These are phyloP conservation scores for Bacidia rubella DNA, from an alignment of 495 filamentous ascomycete genomes.

Conservation along the genomic window DNA sequence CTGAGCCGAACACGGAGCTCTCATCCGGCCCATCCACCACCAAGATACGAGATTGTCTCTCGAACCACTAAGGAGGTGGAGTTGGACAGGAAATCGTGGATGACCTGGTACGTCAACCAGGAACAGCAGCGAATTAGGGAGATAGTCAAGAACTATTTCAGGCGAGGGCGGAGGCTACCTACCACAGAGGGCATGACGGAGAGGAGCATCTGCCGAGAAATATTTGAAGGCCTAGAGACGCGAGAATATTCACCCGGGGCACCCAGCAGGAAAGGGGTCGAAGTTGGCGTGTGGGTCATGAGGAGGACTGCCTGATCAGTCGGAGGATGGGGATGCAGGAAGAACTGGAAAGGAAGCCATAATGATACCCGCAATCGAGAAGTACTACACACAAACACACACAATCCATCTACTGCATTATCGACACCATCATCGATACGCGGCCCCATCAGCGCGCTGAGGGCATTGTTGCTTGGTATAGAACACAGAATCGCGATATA, in stretches of 20 bases:
- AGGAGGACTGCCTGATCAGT: constrained; percentile 25
- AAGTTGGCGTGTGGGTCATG: constrained; percentile 52
- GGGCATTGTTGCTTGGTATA: neutral
- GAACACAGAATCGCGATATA: neutral
- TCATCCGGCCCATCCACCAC: constrained; percentile 19
- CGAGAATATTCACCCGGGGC: constrained; percentile 32
- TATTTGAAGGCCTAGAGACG: constrained; percentile 47
- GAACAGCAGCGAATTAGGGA: constrained; percentile 53
- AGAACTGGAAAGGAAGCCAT: no score
- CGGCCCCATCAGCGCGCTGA: neutral
- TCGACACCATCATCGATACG: neutral
- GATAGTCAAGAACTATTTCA: constrained; percentile 44
- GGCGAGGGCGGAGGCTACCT: constrained; percentile 34
- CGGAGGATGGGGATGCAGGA: neutral
- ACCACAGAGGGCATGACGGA: constrained; percentile 29
- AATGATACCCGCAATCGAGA: no score
- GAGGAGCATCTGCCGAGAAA: constrained; percentile 44
- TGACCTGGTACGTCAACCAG: constrained; percentile 60
- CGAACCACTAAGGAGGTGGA: constrained; percentile 37
- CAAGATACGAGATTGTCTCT: constrained; percentile 37
- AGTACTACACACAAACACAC: no score
- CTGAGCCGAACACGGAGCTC: constrained; percentile 23
- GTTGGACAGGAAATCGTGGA: constrained; percentile 47
- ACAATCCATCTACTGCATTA: neutral
- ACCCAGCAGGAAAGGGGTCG: constrained; percentile 37